Evolutionary conservation across 2,329 filamentous ascomycete genomes (phyloP), one percentile per base, ranked within the genome.

Genomic region (Botrytis squamosa): DNA sequence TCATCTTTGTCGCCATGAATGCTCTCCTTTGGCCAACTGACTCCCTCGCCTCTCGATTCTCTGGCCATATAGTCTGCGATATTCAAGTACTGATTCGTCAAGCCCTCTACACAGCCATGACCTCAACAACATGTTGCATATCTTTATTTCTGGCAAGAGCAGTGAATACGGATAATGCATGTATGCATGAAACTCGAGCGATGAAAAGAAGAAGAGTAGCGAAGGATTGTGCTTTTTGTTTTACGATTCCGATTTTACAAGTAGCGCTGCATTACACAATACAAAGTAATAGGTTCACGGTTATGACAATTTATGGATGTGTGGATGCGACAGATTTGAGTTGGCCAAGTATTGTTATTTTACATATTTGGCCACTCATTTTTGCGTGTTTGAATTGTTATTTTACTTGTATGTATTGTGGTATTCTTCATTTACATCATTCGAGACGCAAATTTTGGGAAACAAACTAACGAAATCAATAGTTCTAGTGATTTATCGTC

Each of bases 1-100:
- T 91, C 77, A 73, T 90, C 71, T 85, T 87, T 80, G 87, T 85
- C 76, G 84, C 89, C 75, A 81, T 89, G 83, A 92, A 93, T 78
- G 84, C 89, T 2, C 80, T 91, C 68, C 85, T 92, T 75, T 93
- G 91, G 91, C 85, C 87, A 0, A 87, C 84, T 12, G 88, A 91
- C 76, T 83, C 91, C 76, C 78, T 86, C 20, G 55, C 78, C 0
- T 80, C 82, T 9, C 92, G 87, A 86, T 93, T 86, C 85, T 71
- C 73, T 3, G 91, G 91, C 7, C 78, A 80, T 8, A 86, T 85
- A 3, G 86, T 91, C 74, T 93, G 91, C 81, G 91, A 93, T 80
- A 82, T 93, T 67, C 85, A 92, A 77, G 84, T 86, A 71, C 89
- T 90, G 75, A 78, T 92, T 49, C 84, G 87, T 74, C 83, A 88